Conservation (phyloP, 148 eudicot species). For the Hydrangea macrophylla region DNA sequence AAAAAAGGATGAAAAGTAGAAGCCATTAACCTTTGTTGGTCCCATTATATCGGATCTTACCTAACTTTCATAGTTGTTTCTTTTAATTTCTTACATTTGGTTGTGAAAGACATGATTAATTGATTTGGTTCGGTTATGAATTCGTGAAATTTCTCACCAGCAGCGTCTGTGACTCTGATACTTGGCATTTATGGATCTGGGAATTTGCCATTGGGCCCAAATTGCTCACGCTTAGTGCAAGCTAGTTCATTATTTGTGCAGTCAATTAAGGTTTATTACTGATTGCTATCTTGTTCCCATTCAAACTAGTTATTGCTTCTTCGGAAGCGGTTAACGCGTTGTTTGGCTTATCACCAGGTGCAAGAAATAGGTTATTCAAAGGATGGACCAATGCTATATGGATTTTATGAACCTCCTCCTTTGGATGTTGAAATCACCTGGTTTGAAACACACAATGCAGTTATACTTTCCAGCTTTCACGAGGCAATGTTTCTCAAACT, state of each 20-base stretch:
- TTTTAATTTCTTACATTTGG: not conserved
- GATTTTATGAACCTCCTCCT: constrained; percentile 54
- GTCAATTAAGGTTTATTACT: constrained; percentile 40
- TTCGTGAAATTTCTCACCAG: constrained; percentile 9
- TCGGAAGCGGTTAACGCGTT: not conserved
- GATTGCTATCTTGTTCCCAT: not conserved
- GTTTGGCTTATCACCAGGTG: constrained; percentile 33
- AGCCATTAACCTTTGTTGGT: no score
- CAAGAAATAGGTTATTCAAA: constrained; percentile 32
- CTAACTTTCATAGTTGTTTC: not conserved
- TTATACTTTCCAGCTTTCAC: constrained; percentile 26
- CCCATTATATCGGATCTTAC: no score
- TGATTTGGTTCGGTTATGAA: constrained; percentile 10
- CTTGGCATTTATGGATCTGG: constrained; percentile 53
- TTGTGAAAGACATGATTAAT: not conserved
- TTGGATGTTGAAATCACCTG: constrained; percentile 54
- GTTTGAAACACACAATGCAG: constrained; percentile 34
- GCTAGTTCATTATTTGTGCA: constrained; percentile 45
- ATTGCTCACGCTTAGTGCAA: constrained; percentile 37
- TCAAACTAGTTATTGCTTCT: not conserved
- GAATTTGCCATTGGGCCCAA: constrained; percentile 45
- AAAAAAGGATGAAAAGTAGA: no score
- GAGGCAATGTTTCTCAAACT: constrained; percentile 25
- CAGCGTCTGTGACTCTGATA: constrained; percentile 54
- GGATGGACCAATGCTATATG: constrained; percentile 55